Evolutionary conservation across 257 asterid species (phyloP).

Genomic region (Scutellaria baicalensis): DNA sequence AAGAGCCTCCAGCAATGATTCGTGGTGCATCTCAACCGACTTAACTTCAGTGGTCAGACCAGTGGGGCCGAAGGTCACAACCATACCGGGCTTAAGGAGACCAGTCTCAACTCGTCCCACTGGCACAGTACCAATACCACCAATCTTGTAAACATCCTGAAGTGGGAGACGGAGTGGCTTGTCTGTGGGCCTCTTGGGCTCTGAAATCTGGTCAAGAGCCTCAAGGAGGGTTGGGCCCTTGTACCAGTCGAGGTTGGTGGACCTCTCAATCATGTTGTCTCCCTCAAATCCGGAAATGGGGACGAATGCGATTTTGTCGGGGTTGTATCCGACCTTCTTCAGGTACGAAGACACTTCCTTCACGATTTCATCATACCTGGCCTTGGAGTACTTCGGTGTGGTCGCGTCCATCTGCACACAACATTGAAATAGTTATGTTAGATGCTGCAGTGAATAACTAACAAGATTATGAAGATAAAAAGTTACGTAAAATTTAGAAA

Average conservation of each 20-base stretch:
- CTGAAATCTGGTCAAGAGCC: conserved; percentile 42
- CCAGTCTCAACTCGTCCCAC: conserved; percentile 50
- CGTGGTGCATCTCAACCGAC: conserved; percentile 85
- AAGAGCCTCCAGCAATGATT: conserved; percentile 61
- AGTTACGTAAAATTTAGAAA: no score
- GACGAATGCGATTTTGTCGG: conserved; percentile 69
- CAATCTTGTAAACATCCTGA: conserved; percentile 81
- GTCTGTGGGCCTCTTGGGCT: conserved; percentile 82
- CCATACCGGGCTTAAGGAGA: conserved; percentile 60
- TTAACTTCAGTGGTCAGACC: conserved; percentile 79
- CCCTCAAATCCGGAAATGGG: conserved; percentile 50
- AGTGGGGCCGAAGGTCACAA: conserved; percentile 65
- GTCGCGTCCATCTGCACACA: conserved; percentile 71
- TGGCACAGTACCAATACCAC: conserved; percentile 64
- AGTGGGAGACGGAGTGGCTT: conserved; percentile 76
- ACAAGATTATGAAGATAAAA: not conserved
- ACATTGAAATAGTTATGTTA: not conserved
- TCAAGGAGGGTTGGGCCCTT: conserved; percentile 57
- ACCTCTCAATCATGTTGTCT: conserved; percentile 54
- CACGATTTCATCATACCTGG: conserved; percentile 68
- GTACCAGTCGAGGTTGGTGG: conserved; percentile 58
- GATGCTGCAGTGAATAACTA: not conserved
- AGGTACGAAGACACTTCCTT: conserved; percentile 80
- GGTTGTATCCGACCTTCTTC: conserved; percentile 85
- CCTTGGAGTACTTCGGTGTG: conserved; percentile 76